These are phyloP conservation scores for Sextonia rubra DNA, from an alignment of 164 flowering plant species.

Conservation along the genomic window DNA sequence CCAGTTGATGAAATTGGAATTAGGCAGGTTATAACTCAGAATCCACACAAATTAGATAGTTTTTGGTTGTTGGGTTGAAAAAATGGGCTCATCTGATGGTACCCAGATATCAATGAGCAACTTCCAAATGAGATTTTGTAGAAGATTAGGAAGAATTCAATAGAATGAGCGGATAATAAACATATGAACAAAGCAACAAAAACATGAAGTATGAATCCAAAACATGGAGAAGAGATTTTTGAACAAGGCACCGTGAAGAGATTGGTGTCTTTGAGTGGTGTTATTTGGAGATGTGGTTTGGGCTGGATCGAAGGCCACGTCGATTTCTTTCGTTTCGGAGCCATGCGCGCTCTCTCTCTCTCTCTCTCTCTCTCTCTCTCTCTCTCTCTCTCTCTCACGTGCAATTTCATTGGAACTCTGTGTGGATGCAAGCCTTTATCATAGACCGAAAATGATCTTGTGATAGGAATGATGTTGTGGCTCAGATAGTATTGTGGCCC, in stretches of 20 bases:
- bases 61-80: too few relatives aligned
- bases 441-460: too few relatives aligned
- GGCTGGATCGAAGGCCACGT: conserved; percentile 72
- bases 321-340: conserved; percentile 17
- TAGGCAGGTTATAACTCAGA: too few relatives aligned
- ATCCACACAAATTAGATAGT: too few relatives aligned
- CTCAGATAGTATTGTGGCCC: too few relatives aligned
- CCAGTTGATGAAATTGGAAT: too few relatives aligned
- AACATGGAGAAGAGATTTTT: not conserved
- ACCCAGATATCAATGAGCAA: not conserved
- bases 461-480: too few relatives aligned
- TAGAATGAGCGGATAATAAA: not conserved
- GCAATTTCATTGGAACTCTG: too few relatives aligned
- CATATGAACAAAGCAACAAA: not conserved
- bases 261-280: conserved; percentile 55
- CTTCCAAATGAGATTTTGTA: not conserved
- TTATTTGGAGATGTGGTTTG: conserved; percentile 50
- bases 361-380: too few relatives aligned
- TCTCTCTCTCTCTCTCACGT: too few relatives aligned
- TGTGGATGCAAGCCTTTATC: too few relatives aligned
- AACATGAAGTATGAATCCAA: not conserved
- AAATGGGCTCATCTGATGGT: not conserved
- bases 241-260: conserved; percentile 62
- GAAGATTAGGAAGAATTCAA: not conserved
- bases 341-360: not conserved